Evolutionary conservation across 768 basidiomycete species (phyloP), one percentile per base, ranked within the genome.

Genomic region (Mycena polygramma): DNA sequence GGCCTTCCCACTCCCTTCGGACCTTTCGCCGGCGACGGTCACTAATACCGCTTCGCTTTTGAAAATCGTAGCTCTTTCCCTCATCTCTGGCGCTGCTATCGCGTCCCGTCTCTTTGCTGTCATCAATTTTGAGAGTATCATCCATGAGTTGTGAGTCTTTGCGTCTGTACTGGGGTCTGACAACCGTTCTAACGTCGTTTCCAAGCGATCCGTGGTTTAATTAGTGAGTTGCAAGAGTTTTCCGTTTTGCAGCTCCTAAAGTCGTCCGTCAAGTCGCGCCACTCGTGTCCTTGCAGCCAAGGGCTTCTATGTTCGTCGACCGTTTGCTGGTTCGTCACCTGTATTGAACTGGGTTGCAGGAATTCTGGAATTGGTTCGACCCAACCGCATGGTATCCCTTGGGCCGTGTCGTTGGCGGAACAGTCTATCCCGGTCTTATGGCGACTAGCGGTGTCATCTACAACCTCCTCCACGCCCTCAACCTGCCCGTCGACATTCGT

Each of bases 291-390:
- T 99, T 53, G 94, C 96, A 35, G 89, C 94, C 14, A 87, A 98
- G 75, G 98, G 98, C 20, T 99, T 99, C 84, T 97, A 98, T 85
- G 97, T 97, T 73, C 66, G 43, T 57, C 22, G 7, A n/a, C 5
- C 20, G 7, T 63, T 10, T n/a, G n/a, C n/a, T n/a, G n/a, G n/a
- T n/a, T n/a, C n/a, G n/a, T n/a, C n/a, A n/a, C n/a, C 24, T 41
- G 36, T 59, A 54, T 63, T 24, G 70, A 55, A 35, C 63, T 7
- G 61, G 14, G 43, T 17, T 63, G 19, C 71, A 98, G 96, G 97
- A 94, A 91, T 99, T 99, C 83, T 99, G 98, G 98, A 99, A 99
- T 78, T 99, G 98, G 98, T 99, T 99, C 79, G 98, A 99, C 82
- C 97, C 97, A 24, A 98, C 97, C 5, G 97, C 97, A 74, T 99